phyloP scores from a whole-genome alignment of 306 rosid species.

The Vigna reflexopilosa region DNA sequence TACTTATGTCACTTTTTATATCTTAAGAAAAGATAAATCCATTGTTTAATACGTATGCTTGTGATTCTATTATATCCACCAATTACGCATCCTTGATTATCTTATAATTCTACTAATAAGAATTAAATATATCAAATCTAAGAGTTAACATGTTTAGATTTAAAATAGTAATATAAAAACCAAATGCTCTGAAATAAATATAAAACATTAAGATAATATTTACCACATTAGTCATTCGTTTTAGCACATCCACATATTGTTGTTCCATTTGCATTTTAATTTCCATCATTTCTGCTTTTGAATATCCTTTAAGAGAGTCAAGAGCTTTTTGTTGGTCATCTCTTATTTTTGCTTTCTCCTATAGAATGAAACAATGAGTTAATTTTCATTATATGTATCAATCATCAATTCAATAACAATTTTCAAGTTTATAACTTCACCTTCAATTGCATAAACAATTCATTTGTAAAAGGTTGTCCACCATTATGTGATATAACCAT shows the following conservation, averaged over 20 bases:
- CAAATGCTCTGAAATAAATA: neutral
- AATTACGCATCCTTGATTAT: too few relatives aligned
- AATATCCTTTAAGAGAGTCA: neutral
- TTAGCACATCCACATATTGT: neutral
- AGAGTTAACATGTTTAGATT: too few relatives aligned
- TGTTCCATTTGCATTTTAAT: neutral
- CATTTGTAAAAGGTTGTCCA: neutral
- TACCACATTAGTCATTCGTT: neutral
- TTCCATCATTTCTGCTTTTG: neutral
- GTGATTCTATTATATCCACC: too few relatives aligned
- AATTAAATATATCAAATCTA: too few relatives aligned
- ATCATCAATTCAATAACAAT: too few relatives aligned
- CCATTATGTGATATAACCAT: neutral
- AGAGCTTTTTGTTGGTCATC: neutral
- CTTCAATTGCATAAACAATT: neutral
- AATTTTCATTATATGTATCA: neutral
- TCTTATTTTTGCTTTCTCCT: neutral
- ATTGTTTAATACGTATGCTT: too few relatives aligned
- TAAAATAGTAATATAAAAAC: neutral
- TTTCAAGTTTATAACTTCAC: neutral
- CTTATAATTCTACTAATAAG: too few relatives aligned
- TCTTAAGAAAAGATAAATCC: too few relatives aligned
- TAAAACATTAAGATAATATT: neutral
- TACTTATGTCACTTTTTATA: too few relatives aligned
- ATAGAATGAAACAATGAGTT: neutral